Base-by-base conservation (phyloP, 1,284 basidiomycete genomes). In the Fistulinella cinereoalba region DNA sequence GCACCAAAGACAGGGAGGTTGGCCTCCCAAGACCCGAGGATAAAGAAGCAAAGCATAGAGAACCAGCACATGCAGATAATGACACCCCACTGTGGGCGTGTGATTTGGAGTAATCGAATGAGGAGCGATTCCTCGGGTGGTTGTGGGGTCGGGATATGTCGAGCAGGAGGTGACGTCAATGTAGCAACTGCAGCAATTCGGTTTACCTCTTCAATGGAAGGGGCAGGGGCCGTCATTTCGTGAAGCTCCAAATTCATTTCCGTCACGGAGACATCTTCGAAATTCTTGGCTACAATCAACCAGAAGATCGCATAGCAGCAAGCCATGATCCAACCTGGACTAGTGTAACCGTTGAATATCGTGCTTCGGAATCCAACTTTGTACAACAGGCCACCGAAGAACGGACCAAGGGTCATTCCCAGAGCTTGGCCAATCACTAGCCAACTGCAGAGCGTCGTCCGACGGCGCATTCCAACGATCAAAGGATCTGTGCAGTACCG, bases 41-140 rank as follows among this genome's bases (percentile, higher is more conserved):
- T 73, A 66, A 85, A 83, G 71, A 87, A 88, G 61, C 78, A 83
- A 9, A 79, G 75, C 81, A 86, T 85, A 32, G 83, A 76, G 55
- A 78, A 81, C 79, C 82, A 85, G 58, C 80, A 83, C 81, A 85
- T 85, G 56, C 77, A 81, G 27, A 69, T 55, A n/a, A 78, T 71
- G 31, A 82, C 78, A 19, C 79, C 81, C 67, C 70, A 75, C 44
- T 75, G 75, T 21, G 59, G 34, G 33, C 22, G 39, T 27, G 61
- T 56, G 41, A 66, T 44, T 16, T 29, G 39, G 25, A 32, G 55
- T 38, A 49, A 57, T 16, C 43, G 66, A 44, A 31, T 19, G 32
- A 41, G n/a, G 16, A 53, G 42, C 4, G 56, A 43, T 18, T 57
- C 53, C 29, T 54, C 50, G 21, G 15, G 33, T 15, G 44, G 32